A percentile compares a stretch with the other conserved stretches of the same genome.
phyloP scores from a whole-genome alignment of 768 basidiomycete species.

The Tephrocybe rancida region DNA sequence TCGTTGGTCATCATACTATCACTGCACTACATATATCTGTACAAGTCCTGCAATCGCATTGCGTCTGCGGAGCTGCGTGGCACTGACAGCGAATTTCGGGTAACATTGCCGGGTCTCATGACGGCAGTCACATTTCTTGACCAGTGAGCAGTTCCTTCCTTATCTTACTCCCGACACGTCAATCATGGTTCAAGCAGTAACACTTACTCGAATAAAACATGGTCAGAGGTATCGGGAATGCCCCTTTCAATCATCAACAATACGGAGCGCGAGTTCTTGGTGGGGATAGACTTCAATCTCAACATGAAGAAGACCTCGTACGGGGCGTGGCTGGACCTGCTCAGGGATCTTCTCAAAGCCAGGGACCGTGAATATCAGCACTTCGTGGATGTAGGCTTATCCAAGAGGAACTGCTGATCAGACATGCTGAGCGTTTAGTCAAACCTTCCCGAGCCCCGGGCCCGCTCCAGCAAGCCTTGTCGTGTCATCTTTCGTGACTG shows the following conservation, averaged over 20 bases:
- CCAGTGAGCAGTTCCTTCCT: slow-evolving; percentile 66
- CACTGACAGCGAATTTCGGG: slow-evolving; percentile 87
- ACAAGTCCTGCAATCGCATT: slow-evolving; percentile 74
- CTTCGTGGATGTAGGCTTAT: no score
- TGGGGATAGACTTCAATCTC: slow-evolving; percentile 77
- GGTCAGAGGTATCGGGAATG: slow-evolving; percentile 92
- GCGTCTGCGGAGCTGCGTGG: slow-evolving; percentile 71
- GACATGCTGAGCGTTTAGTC: no score
- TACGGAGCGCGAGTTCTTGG: slow-evolving; percentile 91
- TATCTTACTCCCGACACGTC: slow-evolving; percentile 9
- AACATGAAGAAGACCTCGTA: slow-evolving; percentile 81
- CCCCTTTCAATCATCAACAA: slow-evolving; percentile 82
- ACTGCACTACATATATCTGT: slow-evolving; percentile 85
- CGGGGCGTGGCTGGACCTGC: slow-evolving; percentile 78
- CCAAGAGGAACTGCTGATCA: no score
- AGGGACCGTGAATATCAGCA: slow-evolving; percentile 69
- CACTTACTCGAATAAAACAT: slow-evolving; percentile 97
- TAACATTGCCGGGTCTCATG: slow-evolving; percentile 90
- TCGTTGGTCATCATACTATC: slow-evolving; percentile 92
- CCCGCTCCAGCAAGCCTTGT: no score
- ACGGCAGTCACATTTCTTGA: slow-evolving; percentile 98
- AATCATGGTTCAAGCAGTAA: slow-evolving; percentile 55
- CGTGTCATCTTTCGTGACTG: no score
- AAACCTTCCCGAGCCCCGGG: no score
- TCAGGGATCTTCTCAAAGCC: slow-evolving; percentile 80